Conservation (phyloP, 148 eudicot species). For the Hydrangea macrophylla region DNA sequence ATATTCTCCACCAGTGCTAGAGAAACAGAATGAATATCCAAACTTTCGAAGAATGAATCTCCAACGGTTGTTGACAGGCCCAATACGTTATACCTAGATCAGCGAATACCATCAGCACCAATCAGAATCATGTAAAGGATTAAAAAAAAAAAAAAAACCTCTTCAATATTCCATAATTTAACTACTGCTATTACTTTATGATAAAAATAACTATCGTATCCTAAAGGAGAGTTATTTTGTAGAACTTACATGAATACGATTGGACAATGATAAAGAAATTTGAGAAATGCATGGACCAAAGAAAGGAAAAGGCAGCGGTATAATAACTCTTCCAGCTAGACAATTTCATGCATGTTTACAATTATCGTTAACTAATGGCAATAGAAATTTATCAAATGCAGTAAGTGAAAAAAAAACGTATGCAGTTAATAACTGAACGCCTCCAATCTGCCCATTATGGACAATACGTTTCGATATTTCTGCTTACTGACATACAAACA, state of each 20-base stretch:
- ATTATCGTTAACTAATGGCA: neutral
- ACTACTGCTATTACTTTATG: neutral
- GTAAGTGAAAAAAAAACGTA: no score
- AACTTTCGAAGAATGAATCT: constrained; percentile 65
- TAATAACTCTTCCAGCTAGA: neutral
- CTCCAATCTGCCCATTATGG: neutral
- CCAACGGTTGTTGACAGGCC: constrained; percentile 85
- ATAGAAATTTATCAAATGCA: no score
- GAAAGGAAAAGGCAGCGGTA: neutral
- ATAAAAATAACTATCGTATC: neutral
- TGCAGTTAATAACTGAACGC: neutral
- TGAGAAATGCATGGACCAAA: neutral
- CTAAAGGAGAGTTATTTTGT: neutral
- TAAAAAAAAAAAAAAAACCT: neutral
- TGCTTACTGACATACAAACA: neutral
- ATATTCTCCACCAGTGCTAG: constrained; percentile 82
- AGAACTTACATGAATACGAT: neutral
- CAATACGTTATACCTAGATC: constrained; percentile 76
- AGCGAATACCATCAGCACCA: constrained; percentile 7
- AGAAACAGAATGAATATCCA: constrained; percentile 57
- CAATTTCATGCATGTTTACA: neutral
- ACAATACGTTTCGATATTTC: neutral
- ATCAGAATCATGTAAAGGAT: constrained; percentile 12
- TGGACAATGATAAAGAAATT: constrained; percentile 5
- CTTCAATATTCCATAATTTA: neutral